These are phyloP conservation scores for Lagerstroemia speciosa DNA, from an alignment of 345 rosid genomes.

Conservation along the genomic window DNA sequence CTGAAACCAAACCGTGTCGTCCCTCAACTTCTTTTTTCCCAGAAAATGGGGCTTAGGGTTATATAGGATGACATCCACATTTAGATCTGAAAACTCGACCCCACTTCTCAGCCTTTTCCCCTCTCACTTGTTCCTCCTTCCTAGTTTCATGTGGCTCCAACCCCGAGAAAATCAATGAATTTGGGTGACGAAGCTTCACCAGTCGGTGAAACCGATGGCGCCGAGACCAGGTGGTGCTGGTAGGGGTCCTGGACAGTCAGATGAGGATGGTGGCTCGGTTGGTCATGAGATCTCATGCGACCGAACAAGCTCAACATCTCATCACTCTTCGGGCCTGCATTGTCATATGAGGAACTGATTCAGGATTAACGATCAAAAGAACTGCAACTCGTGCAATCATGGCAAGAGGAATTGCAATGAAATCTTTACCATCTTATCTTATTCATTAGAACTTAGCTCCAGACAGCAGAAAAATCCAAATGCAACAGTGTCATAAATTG, in stretches of 20 bases:
- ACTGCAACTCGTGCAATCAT: too few species aligned
- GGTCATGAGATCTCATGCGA: slow-evolving; percentile 1
- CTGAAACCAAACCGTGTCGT: not conserved
- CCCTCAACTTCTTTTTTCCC: not conserved
- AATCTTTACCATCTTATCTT: too few species aligned
- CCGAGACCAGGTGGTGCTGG: slow-evolving; percentile 3
- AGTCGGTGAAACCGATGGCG: slow-evolving; percentile 9
- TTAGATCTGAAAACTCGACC: not conserved
- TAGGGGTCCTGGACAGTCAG: slow-evolving; percentile 3
- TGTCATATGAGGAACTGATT: not conserved
- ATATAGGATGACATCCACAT: slow-evolving; percentile 2
- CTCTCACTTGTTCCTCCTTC: not conserved
- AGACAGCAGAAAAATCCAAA: too few species aligned
- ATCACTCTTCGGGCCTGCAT: slow-evolving; percentile 32
- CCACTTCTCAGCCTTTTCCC: not conserved
- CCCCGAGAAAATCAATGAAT: slow-evolving; percentile 72
- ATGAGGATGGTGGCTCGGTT: not conserved
- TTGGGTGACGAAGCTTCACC: slow-evolving; percentile 5
- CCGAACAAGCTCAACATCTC: slow-evolving; percentile 32
- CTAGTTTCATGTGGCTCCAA: slow-evolving; percentile 48
- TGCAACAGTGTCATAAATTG: too few species aligned
- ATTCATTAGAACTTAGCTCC: too few species aligned
- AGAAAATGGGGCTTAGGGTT: not conserved
- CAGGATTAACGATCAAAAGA: not conserved
- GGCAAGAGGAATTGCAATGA: too few species aligned